Percentiles rank a stretch among this genome's conserved stretches.
These are phyloP conservation scores for Fusarium sp. DNA, from an alignment of 2,329 filamentous ascomycete species.

Conservation along the genomic window DNA sequence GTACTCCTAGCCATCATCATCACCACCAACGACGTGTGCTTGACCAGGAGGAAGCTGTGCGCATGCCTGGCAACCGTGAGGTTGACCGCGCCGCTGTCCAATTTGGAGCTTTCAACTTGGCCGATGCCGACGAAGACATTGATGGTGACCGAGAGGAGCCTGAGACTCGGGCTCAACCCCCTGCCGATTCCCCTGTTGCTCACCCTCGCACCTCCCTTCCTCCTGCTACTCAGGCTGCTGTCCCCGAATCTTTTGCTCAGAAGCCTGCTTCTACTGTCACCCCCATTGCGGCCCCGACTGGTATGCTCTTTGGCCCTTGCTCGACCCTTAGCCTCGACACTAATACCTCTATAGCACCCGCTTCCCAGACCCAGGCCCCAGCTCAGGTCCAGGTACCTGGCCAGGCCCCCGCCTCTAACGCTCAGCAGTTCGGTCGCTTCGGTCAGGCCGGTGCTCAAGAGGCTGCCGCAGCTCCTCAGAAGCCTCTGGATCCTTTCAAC, in stretches of 20 bases:
- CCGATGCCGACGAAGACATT: conserved; percentile 85
- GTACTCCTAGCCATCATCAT: conserved; percentile 76
- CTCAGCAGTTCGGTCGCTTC: conserved; percentile 78
- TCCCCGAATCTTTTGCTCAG: conserved; percentile 68
- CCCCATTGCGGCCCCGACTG: conserved; percentile 51
- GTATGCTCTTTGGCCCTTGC: conserved; percentile 38
- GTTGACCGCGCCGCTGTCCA: conserved; percentile 94
- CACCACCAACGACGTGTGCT: conserved; percentile 79
- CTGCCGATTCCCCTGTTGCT: conserved; percentile 89
- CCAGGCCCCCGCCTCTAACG: conserved; percentile 67
- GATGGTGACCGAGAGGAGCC: conserved; percentile 96
- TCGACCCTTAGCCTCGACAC: neutral
- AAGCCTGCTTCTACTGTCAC: conserved; percentile 64
- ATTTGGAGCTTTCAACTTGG: conserved; percentile 94
- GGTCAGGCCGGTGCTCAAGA: conserved; percentile 73
- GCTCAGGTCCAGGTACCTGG: conserved; percentile 45
- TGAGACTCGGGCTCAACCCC: conserved; percentile 92
- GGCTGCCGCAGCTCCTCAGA: conserved; percentile 71
- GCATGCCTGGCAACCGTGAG: conserved; percentile 97
- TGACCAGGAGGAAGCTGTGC: conserved; percentile 96
- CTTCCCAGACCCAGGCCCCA: conserved; percentile 56
- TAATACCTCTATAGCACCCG: conserved; percentile 35
- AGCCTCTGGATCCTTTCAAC: conserved; percentile 88
- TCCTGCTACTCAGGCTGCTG: conserved; percentile 70
- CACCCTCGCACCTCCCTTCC: conserved; percentile 89